These are phyloP conservation scores for Chaetomiaceae sp. DNA, from an alignment of 2,329 filamentous ascomycete genomes.

Conservation along the genomic window DNA sequence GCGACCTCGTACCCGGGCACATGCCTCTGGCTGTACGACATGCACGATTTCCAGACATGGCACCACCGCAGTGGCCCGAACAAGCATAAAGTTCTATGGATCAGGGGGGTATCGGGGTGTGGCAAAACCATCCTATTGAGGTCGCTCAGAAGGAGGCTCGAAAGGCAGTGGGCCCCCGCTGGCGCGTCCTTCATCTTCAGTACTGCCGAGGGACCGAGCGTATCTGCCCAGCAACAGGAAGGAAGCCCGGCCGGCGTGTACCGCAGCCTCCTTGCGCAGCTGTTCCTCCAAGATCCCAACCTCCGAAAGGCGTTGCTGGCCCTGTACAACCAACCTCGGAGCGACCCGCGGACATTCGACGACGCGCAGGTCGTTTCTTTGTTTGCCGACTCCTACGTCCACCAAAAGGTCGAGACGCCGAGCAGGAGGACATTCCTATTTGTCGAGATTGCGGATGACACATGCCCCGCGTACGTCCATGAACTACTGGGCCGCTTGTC, in stretches of 20 bases:
- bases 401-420: conserved; percentile 27
- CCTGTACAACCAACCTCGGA: conserved; percentile 17
- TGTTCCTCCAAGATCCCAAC: conserved; percentile 30
- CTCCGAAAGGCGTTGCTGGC: conserved; percentile 29
- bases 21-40: conserved; percentile 32
- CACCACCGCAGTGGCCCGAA: conserved; percentile 28
- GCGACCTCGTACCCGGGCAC: conserved; percentile 28
- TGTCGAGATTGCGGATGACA: conserved; percentile 31
- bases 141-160: conserved; percentile 28
- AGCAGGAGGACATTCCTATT: conserved; percentile 32
- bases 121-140: conserved; percentile 31
- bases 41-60: conserved; percentile 32
- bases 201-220: conserved; percentile 24
- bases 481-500: conserved; percentile 29
- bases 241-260: conserved; percentile 27
- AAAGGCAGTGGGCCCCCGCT: conserved; percentile 29
- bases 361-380: conserved; percentile 31
- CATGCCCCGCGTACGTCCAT: conserved; percentile 25
- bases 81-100: conserved; percentile 32
- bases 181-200: conserved; percentile 29
- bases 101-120: conserved; percentile 31
- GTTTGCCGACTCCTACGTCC: conserved; percentile 33
- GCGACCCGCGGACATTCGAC: conserved; percentile 20
- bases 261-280: conserved; percentile 30
- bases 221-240: conserved; percentile 19